Evolutionary conservation across 2,329 filamentous ascomycete species (phyloP).

Genomic region (Claviceps sp.): DNA sequence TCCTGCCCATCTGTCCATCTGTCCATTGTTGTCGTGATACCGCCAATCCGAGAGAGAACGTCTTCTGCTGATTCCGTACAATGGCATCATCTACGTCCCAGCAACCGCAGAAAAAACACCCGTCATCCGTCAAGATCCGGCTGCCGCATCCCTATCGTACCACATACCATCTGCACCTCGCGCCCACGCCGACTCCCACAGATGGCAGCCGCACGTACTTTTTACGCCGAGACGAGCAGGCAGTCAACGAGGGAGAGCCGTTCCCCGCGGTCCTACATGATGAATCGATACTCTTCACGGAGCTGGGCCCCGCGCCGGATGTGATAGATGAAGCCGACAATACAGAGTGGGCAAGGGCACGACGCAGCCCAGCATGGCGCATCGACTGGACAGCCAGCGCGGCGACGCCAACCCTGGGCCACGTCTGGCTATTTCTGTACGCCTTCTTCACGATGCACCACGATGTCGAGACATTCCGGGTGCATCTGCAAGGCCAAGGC

Average conservation of each 20-base stretch:
- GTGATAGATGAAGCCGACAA: constrained; percentile 1
- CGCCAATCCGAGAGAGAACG: background rate
- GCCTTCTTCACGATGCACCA: constrained; percentile 1
- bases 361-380: constrained; percentile 1
- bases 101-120: background rate
- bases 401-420: background rate
- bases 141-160: constrained; percentile 11
- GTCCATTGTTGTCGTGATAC: no score
- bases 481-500: background rate
- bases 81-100: background rate
- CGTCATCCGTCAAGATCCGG: constrained; percentile 1
- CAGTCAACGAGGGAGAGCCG: constrained; percentile 8
- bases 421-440: constrained; percentile 3
- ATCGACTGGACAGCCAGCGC: background rate
- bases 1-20: no score
- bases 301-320: background rate
- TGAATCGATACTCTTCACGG: background rate
- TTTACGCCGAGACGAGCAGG: constrained; percentile 10
- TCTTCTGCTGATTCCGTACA: background rate
- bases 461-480: background rate
- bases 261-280: constrained; percentile 7
- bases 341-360: constrained; percentile 1
- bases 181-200: constrained; percentile 5
- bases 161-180: constrained; percentile 12
- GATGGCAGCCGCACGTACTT: constrained; percentile 6